Evolutionary conservation across 2,329 filamentous ascomycete genomes (phyloP), one percentile per base, ranked within the genome.

Genomic region (Cladosporium phlei): DNA sequence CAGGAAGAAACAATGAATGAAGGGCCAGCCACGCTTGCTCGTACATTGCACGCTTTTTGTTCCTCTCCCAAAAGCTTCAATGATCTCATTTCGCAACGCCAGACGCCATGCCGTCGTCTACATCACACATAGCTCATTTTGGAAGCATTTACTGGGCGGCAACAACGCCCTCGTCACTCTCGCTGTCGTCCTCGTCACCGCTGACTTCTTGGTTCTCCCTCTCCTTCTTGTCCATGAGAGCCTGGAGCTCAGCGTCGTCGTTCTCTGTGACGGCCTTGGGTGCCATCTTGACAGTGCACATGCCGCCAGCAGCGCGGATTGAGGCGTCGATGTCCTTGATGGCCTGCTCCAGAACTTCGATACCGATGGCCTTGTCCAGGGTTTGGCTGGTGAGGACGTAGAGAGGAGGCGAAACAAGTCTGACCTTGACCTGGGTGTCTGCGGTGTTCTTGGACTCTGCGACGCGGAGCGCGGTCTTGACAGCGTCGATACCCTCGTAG

Each of bases 181-280:
- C 91, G 65, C 88, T 95, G 69, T 88, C 78, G 67, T 90, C 93
- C 77, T 98, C 93, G 67, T 98, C 94, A 63, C 93, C 93, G 69
- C 89, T 95, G 64, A 98, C 88, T 69, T 98, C 88, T 66, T 88
- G 87, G 71, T 98, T 98, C 79, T 97, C 91, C 56, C 88, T 85
- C 76, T 95, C 93, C 57, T 87, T 84, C 83, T 97, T 96, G 78
- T 97, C 93, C 93, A 98, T 98, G 55, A 98, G 79, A 43, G 91
- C 93, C 69, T 96, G 89, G 56, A 98, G 77, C 71, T 96, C 90
- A 20, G 91, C 93, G 64, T 98, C 93, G 62, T 98, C 94, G 68
- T 89, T 94, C 78, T 97, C 94, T 1, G 93, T 98, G 52, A 98
- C 93, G 4, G 94, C 93, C 82, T 97, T 97, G 58, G 93, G 93